Conservation (phyloP, 2,329 filamentous ascomycete genomes). For the Exophiala sideris region DNA sequence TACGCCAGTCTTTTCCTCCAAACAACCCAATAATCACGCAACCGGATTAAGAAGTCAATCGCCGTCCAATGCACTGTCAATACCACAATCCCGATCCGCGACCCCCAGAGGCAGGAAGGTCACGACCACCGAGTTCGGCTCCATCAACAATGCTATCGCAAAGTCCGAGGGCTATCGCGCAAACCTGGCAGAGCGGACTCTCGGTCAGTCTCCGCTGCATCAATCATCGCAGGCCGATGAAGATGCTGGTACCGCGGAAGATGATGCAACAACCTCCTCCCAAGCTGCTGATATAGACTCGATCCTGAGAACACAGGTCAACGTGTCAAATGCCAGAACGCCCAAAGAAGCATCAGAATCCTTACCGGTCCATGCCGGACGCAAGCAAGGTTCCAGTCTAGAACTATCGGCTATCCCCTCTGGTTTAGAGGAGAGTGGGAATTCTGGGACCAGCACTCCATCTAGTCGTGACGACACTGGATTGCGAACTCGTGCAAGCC, state of each 20-base stretch:
- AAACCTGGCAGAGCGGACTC: constrained; percentile 8
- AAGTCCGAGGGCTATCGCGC: constrained; percentile 5
- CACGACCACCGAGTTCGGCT: constrained; percentile 13
- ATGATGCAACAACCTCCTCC: not conserved
- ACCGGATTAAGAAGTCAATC: constrained; percentile 2
- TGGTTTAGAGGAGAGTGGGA: constrained; percentile 4
- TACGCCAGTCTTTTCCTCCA: not conserved
- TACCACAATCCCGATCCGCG: constrained; percentile 9
- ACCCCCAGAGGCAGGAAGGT: constrained; percentile 17
- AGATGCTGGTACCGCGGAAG: not conserved
- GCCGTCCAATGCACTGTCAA: not conserved
- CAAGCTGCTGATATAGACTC: not conserved
- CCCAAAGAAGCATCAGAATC: constrained; percentile 20
- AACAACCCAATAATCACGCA: not conserved
- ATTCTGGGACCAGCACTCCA: constrained; percentile 22
- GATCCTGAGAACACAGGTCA: constrained; percentile 20
- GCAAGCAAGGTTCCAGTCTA: constrained; percentile 10
- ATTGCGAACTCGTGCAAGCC: constrained; percentile 53
- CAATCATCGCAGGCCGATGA: constrained; percentile 3
- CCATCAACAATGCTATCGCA: constrained; percentile 18
- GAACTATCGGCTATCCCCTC: not conserved
- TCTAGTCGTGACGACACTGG: constrained; percentile 7
- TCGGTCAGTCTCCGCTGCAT: constrained; percentile 14
- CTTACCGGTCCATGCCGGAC: constrained; percentile 16
- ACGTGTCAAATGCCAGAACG: constrained; percentile 6